Evolutionary conservation across 352 stramenopile species (phyloP).

Genomic region (Blastocystis sp.): DNA sequence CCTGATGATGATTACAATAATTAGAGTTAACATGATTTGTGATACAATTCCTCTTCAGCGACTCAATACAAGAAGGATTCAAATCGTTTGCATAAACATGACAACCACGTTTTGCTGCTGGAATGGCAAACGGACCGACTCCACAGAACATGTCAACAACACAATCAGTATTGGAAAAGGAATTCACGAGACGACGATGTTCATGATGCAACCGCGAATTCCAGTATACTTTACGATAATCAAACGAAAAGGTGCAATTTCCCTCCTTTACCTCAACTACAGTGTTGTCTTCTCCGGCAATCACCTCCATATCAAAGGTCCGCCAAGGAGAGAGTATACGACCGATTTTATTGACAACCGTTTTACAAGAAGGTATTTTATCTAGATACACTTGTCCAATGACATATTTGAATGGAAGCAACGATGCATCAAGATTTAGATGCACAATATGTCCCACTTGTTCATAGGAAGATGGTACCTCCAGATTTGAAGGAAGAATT

Average conservation of each 20-base stretch:
- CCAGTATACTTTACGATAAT: slow-evolving; percentile 80
- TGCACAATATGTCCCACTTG: slow-evolving; percentile 89
- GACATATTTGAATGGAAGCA: slow-evolving; percentile 86
- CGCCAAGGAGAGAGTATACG: slow-evolving; percentile 84
- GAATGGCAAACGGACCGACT: slow-evolving; percentile 79
- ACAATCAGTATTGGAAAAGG: slow-evolving; percentile 69
- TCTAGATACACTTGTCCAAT: slow-evolving; percentile 90
- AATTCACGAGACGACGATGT: slow-evolving; percentile 74
- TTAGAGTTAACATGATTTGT: slow-evolving; percentile 72
- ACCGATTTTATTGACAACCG: slow-evolving; percentile 93
- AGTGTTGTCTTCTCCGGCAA: slow-evolving; percentile 75
- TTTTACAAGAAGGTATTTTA: slow-evolving; percentile 85
- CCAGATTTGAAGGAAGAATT: slow-evolving; percentile 72
- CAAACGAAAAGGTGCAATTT: slow-evolving; percentile 76
- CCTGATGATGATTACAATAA: background rate
- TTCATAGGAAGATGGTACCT: slow-evolving; percentile 87
- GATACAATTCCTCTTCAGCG: slow-evolving; percentile 71
- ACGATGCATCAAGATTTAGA: slow-evolving; percentile 85
- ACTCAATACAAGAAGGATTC: slow-evolving; percentile 76
- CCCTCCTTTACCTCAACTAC: slow-evolving; percentile 76
- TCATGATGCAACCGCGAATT: slow-evolving; percentile 80
- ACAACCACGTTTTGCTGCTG: slow-evolving; percentile 72
- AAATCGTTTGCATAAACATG: slow-evolving; percentile 78
- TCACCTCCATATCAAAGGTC: slow-evolving; percentile 82
- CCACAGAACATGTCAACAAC: slow-evolving; percentile 80